phyloP scores from a whole-genome alignment of 768 basidiomycete species.

The Leccinellum albellum region DNA sequence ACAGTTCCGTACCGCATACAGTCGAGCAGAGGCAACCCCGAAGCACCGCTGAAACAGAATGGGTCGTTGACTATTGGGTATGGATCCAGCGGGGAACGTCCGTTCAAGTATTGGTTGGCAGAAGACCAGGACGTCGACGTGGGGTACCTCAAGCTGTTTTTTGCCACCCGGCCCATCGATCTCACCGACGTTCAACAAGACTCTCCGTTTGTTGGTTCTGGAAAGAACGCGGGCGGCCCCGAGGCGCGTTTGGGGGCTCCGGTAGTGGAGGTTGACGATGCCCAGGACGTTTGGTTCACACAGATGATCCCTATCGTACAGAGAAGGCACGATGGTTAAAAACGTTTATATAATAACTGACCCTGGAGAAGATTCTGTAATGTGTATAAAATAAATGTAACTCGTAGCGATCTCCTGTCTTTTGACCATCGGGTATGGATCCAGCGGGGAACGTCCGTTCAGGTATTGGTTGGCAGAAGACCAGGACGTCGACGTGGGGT shows the following conservation, averaged over 20 bases:
- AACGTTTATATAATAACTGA: no score
- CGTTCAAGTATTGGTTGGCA: background rate
- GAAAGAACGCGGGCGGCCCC: background rate
- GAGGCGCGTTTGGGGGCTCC: background rate
- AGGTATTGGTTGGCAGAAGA: background rate
- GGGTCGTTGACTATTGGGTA: constrained; percentile 37
- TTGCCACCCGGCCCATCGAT: background rate
- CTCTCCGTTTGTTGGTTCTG: background rate
- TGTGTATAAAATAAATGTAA: background rate
- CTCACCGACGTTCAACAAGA: background rate
- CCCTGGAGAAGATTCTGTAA: background rate
- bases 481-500: background rate
- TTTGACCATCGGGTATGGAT: constrained; percentile 42
- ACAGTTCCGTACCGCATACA: constrained; percentile 12
- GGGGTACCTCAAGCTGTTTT: background rate
- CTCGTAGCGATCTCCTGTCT: no score
- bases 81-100: constrained; percentile 15
- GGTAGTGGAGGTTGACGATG: background rate
- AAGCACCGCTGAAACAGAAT: constrained; percentile 5
- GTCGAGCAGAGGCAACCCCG: background rate
- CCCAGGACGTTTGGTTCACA: constrained; percentile 18
- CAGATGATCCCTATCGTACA: constrained; percentile 16
- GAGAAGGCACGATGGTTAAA: constrained; percentile 4
- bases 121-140: background rate
- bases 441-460: background rate